A percentile compares a stretch with the other conserved stretches of the same genome.
These are phyloP conservation scores for Ganoderma sinense DNA, from an alignment of 1,284 basidiomycete genomes.

Conservation along the genomic window DNA sequence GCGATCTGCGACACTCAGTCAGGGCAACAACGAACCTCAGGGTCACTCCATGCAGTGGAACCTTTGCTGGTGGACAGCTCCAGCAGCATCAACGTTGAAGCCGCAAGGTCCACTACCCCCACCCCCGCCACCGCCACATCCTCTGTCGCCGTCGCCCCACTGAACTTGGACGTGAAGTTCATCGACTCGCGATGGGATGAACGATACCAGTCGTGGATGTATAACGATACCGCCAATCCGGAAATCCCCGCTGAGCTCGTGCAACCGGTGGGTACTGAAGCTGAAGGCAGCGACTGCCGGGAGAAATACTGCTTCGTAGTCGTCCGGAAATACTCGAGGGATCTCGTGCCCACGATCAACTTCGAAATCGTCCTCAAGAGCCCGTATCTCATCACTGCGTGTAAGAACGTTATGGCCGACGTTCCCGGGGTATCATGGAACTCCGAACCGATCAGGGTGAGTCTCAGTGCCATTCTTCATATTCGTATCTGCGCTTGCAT, in stretches of 20 bases:
- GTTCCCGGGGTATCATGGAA: conserved; percentile 66
- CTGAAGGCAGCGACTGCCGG: conserved; percentile 6
- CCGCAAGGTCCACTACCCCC: neutral
- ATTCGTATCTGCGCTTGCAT: neutral
- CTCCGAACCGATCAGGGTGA: conserved; percentile 56
- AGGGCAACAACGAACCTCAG: no score
- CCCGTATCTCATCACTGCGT: conserved; percentile 58
- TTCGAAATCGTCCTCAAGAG: conserved; percentile 63
- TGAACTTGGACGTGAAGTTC: conserved; percentile 4
- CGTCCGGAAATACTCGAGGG: conserved; percentile 52
- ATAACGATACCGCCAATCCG: conserved; percentile 12
- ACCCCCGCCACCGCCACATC: neutral
- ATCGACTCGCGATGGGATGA: conserved; percentile 15
- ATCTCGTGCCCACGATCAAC: conserved; percentile 43
- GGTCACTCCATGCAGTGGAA: no score
- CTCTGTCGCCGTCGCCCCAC: neutral
- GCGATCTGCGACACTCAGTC: no score
- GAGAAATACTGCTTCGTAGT: conserved; percentile 49
- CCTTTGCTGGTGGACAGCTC: no score
- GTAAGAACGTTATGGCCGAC: conserved; percentile 57
- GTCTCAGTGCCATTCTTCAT: conserved; percentile 15
- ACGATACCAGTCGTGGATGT: conserved; percentile 6
- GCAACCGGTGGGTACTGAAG: conserved; percentile 5
- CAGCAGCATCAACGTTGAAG: neutral
- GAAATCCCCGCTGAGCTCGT: conserved; percentile 11